A percentile compares a stretch with the other conserved stretches of the same genome.
These are phyloP conservation scores for Penicillium hordei DNA, from an alignment of 2,329 filamentous ascomycete genomes.

Conservation along the genomic window DNA sequence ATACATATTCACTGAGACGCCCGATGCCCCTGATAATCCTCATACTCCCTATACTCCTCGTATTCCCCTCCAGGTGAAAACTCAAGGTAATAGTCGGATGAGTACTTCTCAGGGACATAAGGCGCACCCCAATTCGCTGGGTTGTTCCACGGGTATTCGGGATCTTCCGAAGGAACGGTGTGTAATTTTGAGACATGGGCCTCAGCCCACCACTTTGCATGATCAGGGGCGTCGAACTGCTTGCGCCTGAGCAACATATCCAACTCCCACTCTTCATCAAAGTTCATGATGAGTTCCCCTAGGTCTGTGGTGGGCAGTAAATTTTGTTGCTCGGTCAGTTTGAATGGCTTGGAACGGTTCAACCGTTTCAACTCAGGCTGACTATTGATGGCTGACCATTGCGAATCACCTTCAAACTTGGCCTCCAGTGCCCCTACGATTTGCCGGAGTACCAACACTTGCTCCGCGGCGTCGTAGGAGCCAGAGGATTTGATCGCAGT, in stretches of 20 bases:
- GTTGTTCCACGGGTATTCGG: conserved; percentile 6
- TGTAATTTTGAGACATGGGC: neutral
- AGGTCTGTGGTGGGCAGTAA: conserved; percentile 7
- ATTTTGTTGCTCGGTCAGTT: neutral
- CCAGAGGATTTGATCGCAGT: neutral
- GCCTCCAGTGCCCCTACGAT: conserved; percentile 8
- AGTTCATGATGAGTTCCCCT: conserved; percentile 13
- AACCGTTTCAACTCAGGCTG: conserved; percentile 4
- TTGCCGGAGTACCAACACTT: neutral
- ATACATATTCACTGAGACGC: conserved; percentile 2
- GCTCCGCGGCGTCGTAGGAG: neutral
- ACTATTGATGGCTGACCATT: conserved; percentile 9
- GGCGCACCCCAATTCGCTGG: conserved; percentile 12
- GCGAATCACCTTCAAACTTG: conserved; percentile 10
- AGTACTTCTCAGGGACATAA: conserved; percentile 7
- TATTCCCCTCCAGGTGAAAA: neutral
- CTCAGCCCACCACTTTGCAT: conserved; percentile 14
- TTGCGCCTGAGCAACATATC: conserved; percentile 15
- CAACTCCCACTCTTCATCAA: conserved; percentile 26
- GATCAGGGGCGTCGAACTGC: conserved; percentile 3
- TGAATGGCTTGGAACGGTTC: conserved; percentile 1
- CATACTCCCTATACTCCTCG: conserved; percentile 3
- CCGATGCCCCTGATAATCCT: neutral
- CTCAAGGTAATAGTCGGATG: conserved; percentile 3
- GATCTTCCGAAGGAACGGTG: conserved; percentile 8